Conservation (phyloP, 345 rosid species). For the Eucalyptus viminalis region DNA sequence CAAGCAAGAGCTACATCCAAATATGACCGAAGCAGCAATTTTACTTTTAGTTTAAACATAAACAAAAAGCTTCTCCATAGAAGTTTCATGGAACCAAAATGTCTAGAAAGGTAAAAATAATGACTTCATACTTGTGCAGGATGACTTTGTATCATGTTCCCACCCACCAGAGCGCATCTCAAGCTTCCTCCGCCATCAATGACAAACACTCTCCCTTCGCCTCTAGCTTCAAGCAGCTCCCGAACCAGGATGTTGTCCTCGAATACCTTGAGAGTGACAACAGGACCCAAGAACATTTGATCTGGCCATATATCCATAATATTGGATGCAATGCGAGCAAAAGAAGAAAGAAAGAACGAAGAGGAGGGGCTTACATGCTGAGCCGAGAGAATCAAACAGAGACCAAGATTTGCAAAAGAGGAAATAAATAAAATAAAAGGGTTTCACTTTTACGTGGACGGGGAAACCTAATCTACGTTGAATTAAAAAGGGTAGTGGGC, state of each 20-base stretch:
- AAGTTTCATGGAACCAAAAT: neutral
- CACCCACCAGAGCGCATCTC: constrained; percentile 78
- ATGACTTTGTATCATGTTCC: constrained; percentile 80
- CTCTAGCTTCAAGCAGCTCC: constrained; percentile 54
- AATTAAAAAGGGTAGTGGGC: no score
- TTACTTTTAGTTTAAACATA: neutral
- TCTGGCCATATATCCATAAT: constrained; percentile 67
- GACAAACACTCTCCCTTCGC: constrained; percentile 73
- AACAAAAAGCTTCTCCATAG: neutral
- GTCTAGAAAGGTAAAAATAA: neutral
- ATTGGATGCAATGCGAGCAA: constrained; percentile 51
- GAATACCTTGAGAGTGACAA: constrained; percentile 65
- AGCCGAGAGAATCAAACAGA: no score
- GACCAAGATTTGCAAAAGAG: no score
- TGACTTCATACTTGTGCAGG: constrained; percentile 59
- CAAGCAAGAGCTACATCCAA: neutral
- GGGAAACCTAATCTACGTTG: no score
- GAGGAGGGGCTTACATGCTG: no score
- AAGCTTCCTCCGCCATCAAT: constrained; percentile 84
- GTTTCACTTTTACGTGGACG: no score
- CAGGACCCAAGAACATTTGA: constrained; percentile 57
- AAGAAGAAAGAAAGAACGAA: no score
- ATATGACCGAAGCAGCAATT: neutral
- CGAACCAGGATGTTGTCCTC: constrained; percentile 79
- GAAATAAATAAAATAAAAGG: no score